Evolutionary conservation across 805 yeast genomes (phyloP), one percentile per base, ranked within the genome.

Genomic region (Tetrapisispora phaffii): DNA sequence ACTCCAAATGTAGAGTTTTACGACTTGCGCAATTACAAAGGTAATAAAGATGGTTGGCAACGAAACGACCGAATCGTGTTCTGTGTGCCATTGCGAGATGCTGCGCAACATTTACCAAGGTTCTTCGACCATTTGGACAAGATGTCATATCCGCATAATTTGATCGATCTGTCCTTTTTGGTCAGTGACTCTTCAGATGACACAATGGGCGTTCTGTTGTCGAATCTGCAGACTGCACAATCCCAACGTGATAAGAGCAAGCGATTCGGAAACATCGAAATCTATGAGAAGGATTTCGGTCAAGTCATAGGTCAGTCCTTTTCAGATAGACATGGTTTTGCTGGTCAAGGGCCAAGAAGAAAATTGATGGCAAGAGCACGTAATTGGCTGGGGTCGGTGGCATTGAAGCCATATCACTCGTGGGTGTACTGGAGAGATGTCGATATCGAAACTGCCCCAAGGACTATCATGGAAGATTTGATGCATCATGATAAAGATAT

Each of bases 341-440:
- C 83, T 60, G 87, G 83, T 22, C 95, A 85, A 64, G 95, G 94
- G 16, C 80, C 82, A 34, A 74, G 95, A 59, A 71, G 95, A 52
- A 85, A 85, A 58, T 64, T 85, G 53, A 85, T 85, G 95, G 94
- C 89, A 1, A 72, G 90, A 47, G 93, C 94, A 1, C 72, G 95
- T 64, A 85, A 85, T 58, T 85, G 95, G 95, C 66, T 85, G 39
- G 75, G 85, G 6, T 73, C 85, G 1, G 75, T 76, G 36, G 85
- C 93, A 0, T 68, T 85, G 47, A 77, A 82, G 57, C 87, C 95
- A 3, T 81, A 85, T 56, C 95, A 85, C 62, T 82, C 90, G 0
- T 85, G 95, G 95, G 90, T 85, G 12, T 84, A 84, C 59, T 85
- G 95, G 95, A 73, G 95, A 68, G 95, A 85, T 62, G 93, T 78